phyloP scores from a whole-genome alignment of 2,329 filamentous ascomycete species.

The Nemania sp. region DNA sequence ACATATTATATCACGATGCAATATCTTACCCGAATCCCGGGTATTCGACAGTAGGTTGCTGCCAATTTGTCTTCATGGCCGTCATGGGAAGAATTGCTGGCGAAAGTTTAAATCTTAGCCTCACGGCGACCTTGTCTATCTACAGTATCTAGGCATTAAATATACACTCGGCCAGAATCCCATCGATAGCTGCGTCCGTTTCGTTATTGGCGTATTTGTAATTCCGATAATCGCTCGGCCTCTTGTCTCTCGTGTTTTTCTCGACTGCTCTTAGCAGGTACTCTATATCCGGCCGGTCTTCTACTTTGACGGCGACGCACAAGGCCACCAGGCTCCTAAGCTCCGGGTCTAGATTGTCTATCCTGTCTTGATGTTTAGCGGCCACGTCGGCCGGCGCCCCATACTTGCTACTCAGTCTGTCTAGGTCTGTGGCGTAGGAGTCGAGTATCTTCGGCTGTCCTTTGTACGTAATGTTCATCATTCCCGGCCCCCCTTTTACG shows the following conservation, averaged over 20 bases:
- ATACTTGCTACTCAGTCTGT: slow-evolving; percentile 12
- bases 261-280: slow-evolving; percentile 26
- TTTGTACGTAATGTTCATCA: slow-evolving; percentile 24
- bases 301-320: slow-evolving; percentile 21
- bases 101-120: no score
- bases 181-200: slow-evolving; percentile 6
- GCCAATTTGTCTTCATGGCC: no score
- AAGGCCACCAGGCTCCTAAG: slow-evolving; percentile 26
- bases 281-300: slow-evolving; percentile 26
- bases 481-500: slow-evolving; percentile 1
- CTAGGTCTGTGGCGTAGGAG: slow-evolving; percentile 19
- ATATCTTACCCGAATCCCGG: no score
- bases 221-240: neutral
- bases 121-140: neutral
- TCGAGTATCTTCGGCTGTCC: slow-evolving; percentile 6
- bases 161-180: slow-evolving; percentile 1
- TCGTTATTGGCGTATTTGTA: slow-evolving; percentile 15
- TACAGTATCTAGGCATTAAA: slow-evolving; percentile 1
- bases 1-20: no score
- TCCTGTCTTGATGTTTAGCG: slow-evolving; percentile 18
- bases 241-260: slow-evolving; percentile 9
- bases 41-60: no score
- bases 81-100: no score
- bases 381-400: neutral
- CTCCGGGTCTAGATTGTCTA: slow-evolving; percentile 29